Conservation (phyloP, 768 basidiomycete genomes). For the Dioszegia aurantiaca region DNA sequence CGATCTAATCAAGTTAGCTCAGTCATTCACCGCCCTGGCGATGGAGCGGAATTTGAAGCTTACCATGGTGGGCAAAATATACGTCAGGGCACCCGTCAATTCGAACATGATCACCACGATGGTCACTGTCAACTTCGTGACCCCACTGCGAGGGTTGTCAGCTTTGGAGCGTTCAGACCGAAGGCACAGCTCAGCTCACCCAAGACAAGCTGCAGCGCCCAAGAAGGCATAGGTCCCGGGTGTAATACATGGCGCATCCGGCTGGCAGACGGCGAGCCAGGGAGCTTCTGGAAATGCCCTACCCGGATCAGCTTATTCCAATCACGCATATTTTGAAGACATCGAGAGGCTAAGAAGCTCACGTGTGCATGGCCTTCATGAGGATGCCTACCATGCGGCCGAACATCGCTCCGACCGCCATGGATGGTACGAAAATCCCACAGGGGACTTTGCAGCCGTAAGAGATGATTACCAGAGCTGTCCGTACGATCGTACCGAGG, state of each 20-base stretch:
- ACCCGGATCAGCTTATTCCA: not conserved
- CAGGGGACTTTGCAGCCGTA: constrained; percentile 97
- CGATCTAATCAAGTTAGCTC: constrained; percentile 64
- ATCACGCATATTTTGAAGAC: not conserved
- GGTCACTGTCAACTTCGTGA: constrained; percentile 95
- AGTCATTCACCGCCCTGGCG: not conserved
- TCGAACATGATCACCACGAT: constrained; percentile 99
- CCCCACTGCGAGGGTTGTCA: constrained; percentile 61
- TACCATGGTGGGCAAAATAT: constrained; percentile 97
- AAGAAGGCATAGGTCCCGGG: constrained; percentile 97
- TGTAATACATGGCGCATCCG: constrained; percentile 93
- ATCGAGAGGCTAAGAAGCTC: constrained; percentile 36
- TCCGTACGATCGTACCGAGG: constrained; percentile 84
- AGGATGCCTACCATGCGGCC: constrained; percentile 96
- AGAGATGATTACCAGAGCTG: constrained; percentile 78
- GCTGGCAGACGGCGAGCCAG: constrained; percentile 84
- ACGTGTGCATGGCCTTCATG: constrained; percentile 88
- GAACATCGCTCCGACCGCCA: constrained; percentile 97
- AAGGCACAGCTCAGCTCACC: constrained; percentile 56
- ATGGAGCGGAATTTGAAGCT: constrained; percentile 39
- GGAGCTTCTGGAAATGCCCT: constrained; percentile 75
- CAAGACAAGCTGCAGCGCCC: constrained; percentile 91
- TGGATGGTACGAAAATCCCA: constrained; percentile 97
- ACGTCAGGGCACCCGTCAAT: constrained; percentile 91
- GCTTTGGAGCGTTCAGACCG: not conserved